Base-by-base conservation (phyloP, 257 asterid genomes). In the Solanum tarijense region DNA sequence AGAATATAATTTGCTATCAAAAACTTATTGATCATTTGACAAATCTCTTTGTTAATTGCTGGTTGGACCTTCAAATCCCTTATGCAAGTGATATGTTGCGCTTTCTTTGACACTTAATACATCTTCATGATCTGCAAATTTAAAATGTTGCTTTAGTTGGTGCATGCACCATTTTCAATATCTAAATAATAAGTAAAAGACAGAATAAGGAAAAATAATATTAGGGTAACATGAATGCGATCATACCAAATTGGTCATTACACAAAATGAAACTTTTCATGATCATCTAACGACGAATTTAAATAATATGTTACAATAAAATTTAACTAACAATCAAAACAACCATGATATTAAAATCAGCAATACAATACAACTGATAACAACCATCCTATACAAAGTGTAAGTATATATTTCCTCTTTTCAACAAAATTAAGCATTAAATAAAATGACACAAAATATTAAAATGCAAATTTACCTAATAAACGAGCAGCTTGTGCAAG, bases 401-500 rank as follows among this genome's bases (percentile, higher is more conserved):
- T n/a, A 10, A 23, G 31, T 23, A 55, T 55, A 55, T 62, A 4
- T 62, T 62, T 23, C 25, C 13, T 55, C 66, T 20, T 20, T 55
- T 55, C 66, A 7, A 55, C 25, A 55, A 62, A 62, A 62, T 4
- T n/a, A 62, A 62, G 27, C 0, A 62, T 4, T 5, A 66, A 27
- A 66, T 27, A 2, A 66, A 66, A 66, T 66, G 6, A 62, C 9
- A 66, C 7, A 12, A 27, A 66, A 66, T 7, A 27, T 68, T 6
- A 68, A 27, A 68, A 68, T 12, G 9, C 74, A 68, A 27, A 48
- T 74, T 85, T 69, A 86, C 87, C 10, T 55, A 36, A n/a, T 12
- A 89, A 72, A 36, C 18, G 85, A 16, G 68, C 13, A 21, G 88
- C 90, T 12, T 89, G 89, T 62, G 87, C 79, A 2, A 79, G 86